Conservation (phyloP, 148 eudicot genomes). For the Amaranthus palmeri region DNA sequence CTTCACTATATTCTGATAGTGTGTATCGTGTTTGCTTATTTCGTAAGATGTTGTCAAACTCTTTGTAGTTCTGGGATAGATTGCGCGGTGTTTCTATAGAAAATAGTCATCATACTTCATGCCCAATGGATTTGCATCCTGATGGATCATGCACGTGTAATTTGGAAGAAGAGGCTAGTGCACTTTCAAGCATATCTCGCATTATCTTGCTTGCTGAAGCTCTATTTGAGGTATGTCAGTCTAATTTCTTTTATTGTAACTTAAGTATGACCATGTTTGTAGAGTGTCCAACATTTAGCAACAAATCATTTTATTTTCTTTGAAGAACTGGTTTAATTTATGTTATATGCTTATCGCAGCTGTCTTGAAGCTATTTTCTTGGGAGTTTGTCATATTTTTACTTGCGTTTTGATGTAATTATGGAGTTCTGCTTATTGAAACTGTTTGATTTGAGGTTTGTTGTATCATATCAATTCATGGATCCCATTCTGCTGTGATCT, state of each 20-base stretch:
- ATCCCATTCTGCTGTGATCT: too few relatives aligned
- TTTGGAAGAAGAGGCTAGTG: slow-evolving; percentile 40
- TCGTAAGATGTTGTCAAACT: background rate
- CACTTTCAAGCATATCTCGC: slow-evolving; percentile 49
- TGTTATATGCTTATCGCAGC: too few relatives aligned
- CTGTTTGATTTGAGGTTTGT: too few relatives aligned
- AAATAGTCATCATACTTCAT: slow-evolving; percentile 30
- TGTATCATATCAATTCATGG: too few relatives aligned
- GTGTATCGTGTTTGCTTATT: slow-evolving; percentile 10
- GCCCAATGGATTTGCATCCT: slow-evolving; percentile 51
- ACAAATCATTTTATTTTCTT: too few relatives aligned
- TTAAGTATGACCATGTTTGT: background rate
- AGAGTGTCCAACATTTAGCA: background rate
- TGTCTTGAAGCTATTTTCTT: too few relatives aligned
- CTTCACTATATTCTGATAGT: background rate
- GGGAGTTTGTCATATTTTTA: too few relatives aligned
- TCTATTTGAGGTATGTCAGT: slow-evolving; percentile 51
- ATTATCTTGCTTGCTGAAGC: slow-evolving; percentile 61
- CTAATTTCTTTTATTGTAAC: background rate
- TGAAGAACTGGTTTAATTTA: too few relatives aligned
- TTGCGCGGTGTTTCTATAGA: slow-evolving; percentile 34
- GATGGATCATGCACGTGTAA: slow-evolving; percentile 54
- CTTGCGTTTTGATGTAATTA: too few relatives aligned
- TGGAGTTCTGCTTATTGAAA: too few relatives aligned
- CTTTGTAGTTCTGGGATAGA: slow-evolving; percentile 42